Evolutionary conservation across 2,329 filamentous ascomycete genomes (phyloP).

Genomic region (Fusarium sp.): DNA sequence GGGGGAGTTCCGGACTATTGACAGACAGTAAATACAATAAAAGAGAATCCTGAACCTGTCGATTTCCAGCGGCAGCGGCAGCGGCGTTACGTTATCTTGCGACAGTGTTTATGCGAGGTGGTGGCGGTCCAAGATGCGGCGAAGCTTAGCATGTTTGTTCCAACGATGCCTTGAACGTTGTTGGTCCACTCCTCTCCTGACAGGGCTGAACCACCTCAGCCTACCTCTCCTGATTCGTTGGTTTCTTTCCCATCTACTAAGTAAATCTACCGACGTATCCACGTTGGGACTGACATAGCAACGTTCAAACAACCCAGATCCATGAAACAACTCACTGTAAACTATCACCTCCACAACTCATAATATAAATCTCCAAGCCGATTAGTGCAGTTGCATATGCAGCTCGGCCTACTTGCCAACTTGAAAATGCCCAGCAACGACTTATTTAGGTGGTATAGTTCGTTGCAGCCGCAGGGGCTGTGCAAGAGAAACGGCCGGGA

Average conservation of each 20-base stretch:
- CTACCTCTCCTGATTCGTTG: not conserved
- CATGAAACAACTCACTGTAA: not conserved
- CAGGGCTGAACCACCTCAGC: not conserved
- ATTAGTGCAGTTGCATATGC: too few relatives aligned
- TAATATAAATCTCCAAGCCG: too few relatives aligned
- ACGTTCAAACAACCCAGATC: too few relatives aligned
- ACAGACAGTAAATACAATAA: conserved; percentile 18
- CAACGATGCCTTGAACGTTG: not conserved
- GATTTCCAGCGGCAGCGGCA: too few relatives aligned
- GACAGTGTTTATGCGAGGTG: too few relatives aligned
- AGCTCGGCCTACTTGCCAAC: too few relatives aligned
- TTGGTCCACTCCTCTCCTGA: not conserved
- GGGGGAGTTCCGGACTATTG: conserved; percentile 12
- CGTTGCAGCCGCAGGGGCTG: too few relatives aligned
- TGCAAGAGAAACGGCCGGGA: conserved; percentile 1
- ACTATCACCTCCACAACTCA: too few relatives aligned
- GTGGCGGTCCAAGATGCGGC: not conserved
- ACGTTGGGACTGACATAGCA: too few relatives aligned
- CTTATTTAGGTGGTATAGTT: not conserved
- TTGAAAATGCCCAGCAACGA: too few relatives aligned
- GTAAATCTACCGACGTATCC: not conserved
- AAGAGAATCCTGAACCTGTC: not conserved
- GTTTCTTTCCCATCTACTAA: not conserved
- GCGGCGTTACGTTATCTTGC: not conserved
- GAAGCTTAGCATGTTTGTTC: not conserved